Evolutionary conservation across 208 protist species (phyloP), one percentile per base, ranked within the genome.

Genomic region (Leishmania aethiopica): DNA sequence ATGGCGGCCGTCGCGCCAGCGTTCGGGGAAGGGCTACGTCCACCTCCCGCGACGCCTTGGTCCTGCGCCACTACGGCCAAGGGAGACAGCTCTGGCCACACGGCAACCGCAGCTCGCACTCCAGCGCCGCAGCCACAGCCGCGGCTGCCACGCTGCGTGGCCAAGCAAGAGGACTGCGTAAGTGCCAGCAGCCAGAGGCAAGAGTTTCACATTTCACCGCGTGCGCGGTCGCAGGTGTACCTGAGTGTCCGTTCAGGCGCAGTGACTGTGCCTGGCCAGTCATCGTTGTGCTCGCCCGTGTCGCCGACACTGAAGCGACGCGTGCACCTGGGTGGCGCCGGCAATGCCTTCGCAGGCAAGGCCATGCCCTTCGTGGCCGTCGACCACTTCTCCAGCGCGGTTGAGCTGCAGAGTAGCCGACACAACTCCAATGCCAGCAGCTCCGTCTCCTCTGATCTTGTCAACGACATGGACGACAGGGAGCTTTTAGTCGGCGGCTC

Each of bases 321-420:
- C 25, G 32, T 32, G 62, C 32, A 42, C 32, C 15, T 42, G 15
- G 5, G 15, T 57, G 28, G 70, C 47, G 15, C 28, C 57, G 64
- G 62, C 79, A 45, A 37, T 28, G 40, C 35, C 28, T 11, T 22
- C 28, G 60, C 69, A 42, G 49, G 17, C 42, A 51, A 37, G 11
- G 45, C 53, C 59, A n/a, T 49, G 1, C 32, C 37, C 35, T 28
- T 57, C 28, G 11, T 75, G 51, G 51, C 60, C 32, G 55, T 67
- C 19, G 57, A 78, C 51, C 71, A 81, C 77, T 81, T 85, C 22
- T 22, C 77, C 32, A 79, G 77, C 55, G 17, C 71, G 15, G 60
- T n/a, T 32, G 72, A 82, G 59, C 35, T 79, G 70, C 72, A 60
- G n/a, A 79, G 45, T 28, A 67, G 71, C 59, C 49, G 57, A 53